Conservation (phyloP, 2,329 filamentous ascomycete species). For the Grosmannia huntii region DNA sequence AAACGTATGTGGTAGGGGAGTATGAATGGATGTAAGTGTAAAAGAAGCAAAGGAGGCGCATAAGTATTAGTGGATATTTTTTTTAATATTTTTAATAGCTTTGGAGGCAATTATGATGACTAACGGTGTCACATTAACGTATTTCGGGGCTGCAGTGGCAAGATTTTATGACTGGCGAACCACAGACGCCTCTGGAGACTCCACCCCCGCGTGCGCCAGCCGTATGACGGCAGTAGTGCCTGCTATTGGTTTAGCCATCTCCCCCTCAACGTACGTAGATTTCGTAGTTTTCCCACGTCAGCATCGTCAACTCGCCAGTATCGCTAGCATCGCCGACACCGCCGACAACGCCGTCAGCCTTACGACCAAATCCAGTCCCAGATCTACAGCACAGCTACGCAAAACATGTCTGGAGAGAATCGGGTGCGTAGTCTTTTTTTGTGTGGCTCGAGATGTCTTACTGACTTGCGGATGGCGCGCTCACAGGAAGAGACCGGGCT, state of each 20-base stretch:
- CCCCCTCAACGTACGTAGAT: constrained; percentile 1
- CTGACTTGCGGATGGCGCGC: neutral
- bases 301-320: neutral
- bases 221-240: neutral
- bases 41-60: neutral
- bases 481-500: constrained; percentile 62
- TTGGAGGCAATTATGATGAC: neutral
- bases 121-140: neutral
- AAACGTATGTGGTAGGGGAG: neutral
- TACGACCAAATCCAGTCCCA: neutral
- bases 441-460: neutral
- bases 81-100: too few species aligned
- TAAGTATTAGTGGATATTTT: neutral
- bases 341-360: neutral
- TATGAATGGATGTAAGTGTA: neutral
- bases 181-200: neutral
- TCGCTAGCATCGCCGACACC: neutral
- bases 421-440: constrained; percentile 2
- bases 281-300: neutral
- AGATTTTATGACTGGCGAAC: neutral
- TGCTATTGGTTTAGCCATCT: neutral
- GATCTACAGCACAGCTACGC: neutral
- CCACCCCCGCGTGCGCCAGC: neutral
- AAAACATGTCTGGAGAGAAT: constrained; percentile 6
- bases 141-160: neutral